Evolutionary conservation across 2,329 filamentous ascomycete genomes (phyloP).

Genomic region (Arthrinium phaeospermum): DNA sequence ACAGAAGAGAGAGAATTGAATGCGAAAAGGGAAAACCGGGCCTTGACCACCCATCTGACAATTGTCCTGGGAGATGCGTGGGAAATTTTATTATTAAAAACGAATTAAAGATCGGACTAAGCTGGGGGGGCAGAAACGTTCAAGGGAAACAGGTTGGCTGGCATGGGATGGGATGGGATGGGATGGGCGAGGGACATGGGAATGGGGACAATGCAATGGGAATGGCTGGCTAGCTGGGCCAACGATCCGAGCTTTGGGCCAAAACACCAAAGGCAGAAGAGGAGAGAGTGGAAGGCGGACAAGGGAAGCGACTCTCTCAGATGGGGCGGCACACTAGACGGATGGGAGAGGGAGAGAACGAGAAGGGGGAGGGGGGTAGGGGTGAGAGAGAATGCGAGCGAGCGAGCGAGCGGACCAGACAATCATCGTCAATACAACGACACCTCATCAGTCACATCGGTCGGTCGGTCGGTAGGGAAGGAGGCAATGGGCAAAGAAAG

Average conservation of each 20-base stretch:
- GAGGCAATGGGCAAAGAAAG: slow-evolving; percentile 17
- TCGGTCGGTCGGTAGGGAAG: slow-evolving; percentile 25
- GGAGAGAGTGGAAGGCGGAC: slow-evolving; percentile 8
- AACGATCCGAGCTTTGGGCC: slow-evolving; percentile 14
- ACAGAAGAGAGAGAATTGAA: slow-evolving; percentile 26
- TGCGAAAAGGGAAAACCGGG: slow-evolving; percentile 51
- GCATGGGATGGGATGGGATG: slow-evolving; percentile 26
- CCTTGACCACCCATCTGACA: slow-evolving; percentile 37
- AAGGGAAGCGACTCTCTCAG: not conserved
- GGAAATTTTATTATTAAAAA: slow-evolving; percentile 46
- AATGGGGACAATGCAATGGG: slow-evolving; percentile 26
- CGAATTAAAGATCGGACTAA: slow-evolving; percentile 45
- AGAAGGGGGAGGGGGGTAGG: not conserved
- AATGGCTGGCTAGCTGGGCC: slow-evolving; percentile 25
- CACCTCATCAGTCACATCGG: slow-evolving; percentile 15
- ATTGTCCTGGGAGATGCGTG: slow-evolving; percentile 43
- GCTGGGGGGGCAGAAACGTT: slow-evolving; percentile 30
- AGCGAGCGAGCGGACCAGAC: not conserved
- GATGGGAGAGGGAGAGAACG: not conserved
- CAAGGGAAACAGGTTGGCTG: slow-evolving; percentile 20
- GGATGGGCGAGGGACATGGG: slow-evolving; percentile 26
- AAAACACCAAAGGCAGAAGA: slow-evolving; percentile 13
- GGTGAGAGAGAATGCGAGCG: not conserved
- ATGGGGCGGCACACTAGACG: slow-evolving; percentile 6
- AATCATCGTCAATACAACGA: slow-evolving; percentile 4